These are phyloP conservation scores for Isabelozyma gotoi DNA, from an alignment of 805 yeast genomes.

Conservation along the genomic window DNA sequence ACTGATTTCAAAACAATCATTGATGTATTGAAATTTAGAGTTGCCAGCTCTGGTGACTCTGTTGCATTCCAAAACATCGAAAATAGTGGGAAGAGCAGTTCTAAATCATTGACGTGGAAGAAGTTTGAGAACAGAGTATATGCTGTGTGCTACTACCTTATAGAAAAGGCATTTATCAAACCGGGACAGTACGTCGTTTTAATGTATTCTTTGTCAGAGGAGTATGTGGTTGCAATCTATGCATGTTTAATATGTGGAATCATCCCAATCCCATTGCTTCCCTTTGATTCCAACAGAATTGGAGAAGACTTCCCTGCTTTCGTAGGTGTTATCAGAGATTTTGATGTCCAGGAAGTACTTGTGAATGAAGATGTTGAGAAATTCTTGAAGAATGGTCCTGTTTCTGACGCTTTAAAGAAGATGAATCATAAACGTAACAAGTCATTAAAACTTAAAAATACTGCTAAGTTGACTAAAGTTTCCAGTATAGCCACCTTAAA, in stretches of 20 bases:
- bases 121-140: constrained; percentile 76
- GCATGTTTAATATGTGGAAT: constrained; percentile 86
- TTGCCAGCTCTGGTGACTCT: constrained; percentile 71
- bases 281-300: constrained; percentile 63
- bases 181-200: constrained; percentile 75
- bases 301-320: constrained; percentile 75
- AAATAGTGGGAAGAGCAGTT: constrained; percentile 30
- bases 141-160: constrained; percentile 69
- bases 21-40: constrained; percentile 78
- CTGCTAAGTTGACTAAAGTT: constrained; percentile 54
- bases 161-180: constrained; percentile 60
- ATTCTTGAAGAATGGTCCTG: constrained; percentile 64
- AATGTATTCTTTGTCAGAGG: constrained; percentile 86
- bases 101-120: constrained; percentile 62
- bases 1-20: constrained; percentile 70
- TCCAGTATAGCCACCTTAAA: constrained; percentile 40
- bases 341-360: constrained; percentile 67
- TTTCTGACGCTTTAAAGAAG: constrained; percentile 58
- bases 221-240: constrained; percentile 74
- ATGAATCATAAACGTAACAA: constrained; percentile 29
- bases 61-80: constrained; percentile 62
- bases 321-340: constrained; percentile 64
- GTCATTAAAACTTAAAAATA: constrained; percentile 61
- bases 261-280: constrained; percentile 73
- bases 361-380: constrained; percentile 77